Conservation (phyloP, 345 rosid genomes). For the Dimocarpus longan region DNA sequence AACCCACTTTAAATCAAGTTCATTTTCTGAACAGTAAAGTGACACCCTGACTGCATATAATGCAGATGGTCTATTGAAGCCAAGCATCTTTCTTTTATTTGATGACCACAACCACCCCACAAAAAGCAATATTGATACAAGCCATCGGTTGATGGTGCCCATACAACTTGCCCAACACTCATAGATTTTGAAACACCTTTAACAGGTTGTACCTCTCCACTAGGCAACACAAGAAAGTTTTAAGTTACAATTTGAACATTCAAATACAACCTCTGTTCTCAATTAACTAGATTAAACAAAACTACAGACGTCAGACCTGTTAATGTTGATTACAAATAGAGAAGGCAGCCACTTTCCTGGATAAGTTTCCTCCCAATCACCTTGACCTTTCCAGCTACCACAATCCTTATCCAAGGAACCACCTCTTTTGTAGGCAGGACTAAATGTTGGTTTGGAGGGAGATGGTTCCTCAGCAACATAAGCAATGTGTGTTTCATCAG, state of each 20-base stretch:
- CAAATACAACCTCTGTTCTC: not conserved
- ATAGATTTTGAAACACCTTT: conserved; percentile 70
- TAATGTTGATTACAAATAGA: conserved; percentile 61
- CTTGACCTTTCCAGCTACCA: conserved; percentile 90
- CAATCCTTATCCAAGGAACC: conserved; percentile 55
- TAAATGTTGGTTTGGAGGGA: conserved; percentile 63
- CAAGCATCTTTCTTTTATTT: conserved; percentile 68
- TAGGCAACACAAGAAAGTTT: conserved; percentile 28
- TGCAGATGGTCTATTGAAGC: conserved; percentile 81
- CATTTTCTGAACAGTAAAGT: conserved; percentile 33
- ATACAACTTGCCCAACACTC: conserved; percentile 90
- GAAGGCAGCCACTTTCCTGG: conserved; percentile 84
- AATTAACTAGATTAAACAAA: conserved; percentile 1
- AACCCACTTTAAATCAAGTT: conserved; percentile 54
- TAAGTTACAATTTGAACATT: conserved; percentile 8
- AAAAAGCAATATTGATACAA: conserved; percentile 64
- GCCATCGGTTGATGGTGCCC: conserved; percentile 66
- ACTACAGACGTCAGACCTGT: conserved; percentile 50
- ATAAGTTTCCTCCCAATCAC: conserved; percentile 91
- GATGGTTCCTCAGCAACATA: conserved; percentile 86
- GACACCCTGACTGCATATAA: conserved; percentile 60
- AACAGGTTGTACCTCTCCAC: conserved; percentile 72
- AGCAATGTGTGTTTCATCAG: conserved; percentile 73
- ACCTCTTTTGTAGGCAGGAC: conserved; percentile 58
- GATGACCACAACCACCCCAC: conserved; percentile 75